Conservation (phyloP, 2,329 filamentous ascomycete species). For the Apiospora kogelbergensis region DNA sequence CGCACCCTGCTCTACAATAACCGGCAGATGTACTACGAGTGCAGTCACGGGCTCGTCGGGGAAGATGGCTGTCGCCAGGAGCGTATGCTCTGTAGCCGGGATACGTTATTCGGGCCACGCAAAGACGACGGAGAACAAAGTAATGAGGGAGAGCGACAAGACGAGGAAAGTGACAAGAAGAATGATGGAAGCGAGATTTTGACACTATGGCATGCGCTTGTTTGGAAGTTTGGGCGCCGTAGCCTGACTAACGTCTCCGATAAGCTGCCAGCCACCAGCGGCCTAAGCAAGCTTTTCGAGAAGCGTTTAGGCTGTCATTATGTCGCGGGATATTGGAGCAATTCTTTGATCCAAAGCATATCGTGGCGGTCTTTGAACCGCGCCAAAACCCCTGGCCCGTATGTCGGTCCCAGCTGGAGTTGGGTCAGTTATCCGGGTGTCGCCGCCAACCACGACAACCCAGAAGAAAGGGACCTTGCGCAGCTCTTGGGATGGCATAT, state of each 20-base stretch:
- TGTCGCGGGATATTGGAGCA: neutral
- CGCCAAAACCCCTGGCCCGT: neutral
- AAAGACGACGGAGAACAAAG: neutral
- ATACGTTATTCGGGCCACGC: neutral
- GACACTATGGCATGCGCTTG: neutral
- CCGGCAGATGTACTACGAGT: neutral
- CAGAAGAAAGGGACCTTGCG: neutral
- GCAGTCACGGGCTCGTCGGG: neutral
- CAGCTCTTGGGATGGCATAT: neutral
- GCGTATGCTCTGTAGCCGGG: neutral
- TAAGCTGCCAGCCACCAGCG: neutral
- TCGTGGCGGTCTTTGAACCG: neutral
- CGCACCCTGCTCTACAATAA: neutral
- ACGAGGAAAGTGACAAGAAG: no score
- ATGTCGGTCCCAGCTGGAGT: neutral
- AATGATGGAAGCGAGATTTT: no score
- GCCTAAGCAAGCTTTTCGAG: neutral
- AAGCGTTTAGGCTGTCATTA: neutral
- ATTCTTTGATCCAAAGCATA: neutral
- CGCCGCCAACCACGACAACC: neutral
- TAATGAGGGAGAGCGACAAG: no score
- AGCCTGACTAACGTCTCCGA: neutral
- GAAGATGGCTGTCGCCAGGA: neutral
- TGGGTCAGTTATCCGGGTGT: neutral
- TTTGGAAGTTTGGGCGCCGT: neutral